Percentiles rank a stretch among this genome's conserved stretches.
phyloP scores from a whole-genome alignment of 2,329 filamentous ascomycete species.

The Neopestalotiopsis sp. region DNA sequence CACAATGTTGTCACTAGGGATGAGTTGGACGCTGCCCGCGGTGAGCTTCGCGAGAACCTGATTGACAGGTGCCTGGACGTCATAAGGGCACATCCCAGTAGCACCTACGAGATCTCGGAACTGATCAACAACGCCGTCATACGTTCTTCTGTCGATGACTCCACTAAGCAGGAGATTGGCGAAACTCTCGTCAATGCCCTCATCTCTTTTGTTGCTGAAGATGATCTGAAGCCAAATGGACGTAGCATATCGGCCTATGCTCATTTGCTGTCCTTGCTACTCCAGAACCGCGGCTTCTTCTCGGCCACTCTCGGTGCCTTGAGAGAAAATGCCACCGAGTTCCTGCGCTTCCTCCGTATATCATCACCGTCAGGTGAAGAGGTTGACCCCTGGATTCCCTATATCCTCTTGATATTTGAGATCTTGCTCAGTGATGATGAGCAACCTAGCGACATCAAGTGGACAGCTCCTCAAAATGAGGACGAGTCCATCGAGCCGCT shows the following conservation, averaged over 20 bases:
- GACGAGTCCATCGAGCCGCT: slow-evolving; percentile 57
- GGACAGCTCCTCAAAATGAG: slow-evolving; percentile 63
- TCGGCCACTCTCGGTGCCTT: slow-evolving; percentile 75
- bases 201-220: slow-evolving; percentile 68
- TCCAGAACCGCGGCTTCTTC: slow-evolving; percentile 85
- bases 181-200: slow-evolving; percentile 84
- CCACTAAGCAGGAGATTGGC: slow-evolving; percentile 74
- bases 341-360: slow-evolving; percentile 81
- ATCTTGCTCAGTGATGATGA: slow-evolving; percentile 89
- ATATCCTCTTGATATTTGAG: slow-evolving; percentile 88
- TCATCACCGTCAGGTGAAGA: slow-evolving; percentile 74
- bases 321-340: slow-evolving; percentile 75
- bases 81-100: slow-evolving; percentile 83
- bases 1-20: slow-evolving; percentile 67
- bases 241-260: slow-evolving; percentile 83
- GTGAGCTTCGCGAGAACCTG: slow-evolving; percentile 74
- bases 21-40: slow-evolving; percentile 78
- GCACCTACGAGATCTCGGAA: slow-evolving; percentile 90
- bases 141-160: slow-evolving; percentile 59
- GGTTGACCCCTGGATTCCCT: slow-evolving; percentile 90
- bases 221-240: slow-evolving; percentile 67
- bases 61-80: slow-evolving; percentile 92
- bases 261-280: slow-evolving; percentile 85
- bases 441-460: slow-evolving; percentile 76
- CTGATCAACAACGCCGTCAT: slow-evolving; percentile 77